A percentile compares a stretch with the other conserved stretches of the same genome.
phyloP scores from a whole-genome alignment of 306 rosid species.

The Urtica urens region DNA sequence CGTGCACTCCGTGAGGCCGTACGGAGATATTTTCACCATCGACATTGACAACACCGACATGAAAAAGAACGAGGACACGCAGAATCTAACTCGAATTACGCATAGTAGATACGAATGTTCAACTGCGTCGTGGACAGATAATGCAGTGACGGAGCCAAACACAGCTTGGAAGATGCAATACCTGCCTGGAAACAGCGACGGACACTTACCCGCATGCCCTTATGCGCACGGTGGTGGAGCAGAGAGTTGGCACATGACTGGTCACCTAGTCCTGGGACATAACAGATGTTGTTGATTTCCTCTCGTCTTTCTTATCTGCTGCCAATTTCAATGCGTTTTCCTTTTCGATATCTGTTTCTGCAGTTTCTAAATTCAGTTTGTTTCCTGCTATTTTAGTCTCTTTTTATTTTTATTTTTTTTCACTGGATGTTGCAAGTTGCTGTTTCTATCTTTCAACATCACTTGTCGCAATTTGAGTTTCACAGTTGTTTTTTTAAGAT shows the following conservation, averaged over 20 bases:
- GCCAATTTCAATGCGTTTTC: too few species aligned
- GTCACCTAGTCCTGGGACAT: slow-evolving; percentile 1
- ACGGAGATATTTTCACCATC: slow-evolving; percentile 5
- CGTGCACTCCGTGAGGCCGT: slow-evolving; percentile 6
- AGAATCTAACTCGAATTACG: slow-evolving; percentile 1
- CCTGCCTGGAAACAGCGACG: background rate
- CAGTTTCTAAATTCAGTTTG: too few species aligned
- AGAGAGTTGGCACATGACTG: slow-evolving; percentile 6
- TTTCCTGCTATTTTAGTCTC: too few species aligned
- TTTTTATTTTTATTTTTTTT: too few species aligned
- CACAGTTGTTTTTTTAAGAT: too few species aligned
- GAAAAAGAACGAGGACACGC: background rate
- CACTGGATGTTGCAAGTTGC: too few species aligned
- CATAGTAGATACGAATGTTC: slow-evolving; percentile 8
- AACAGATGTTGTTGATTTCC: slow-evolving; percentile 10
- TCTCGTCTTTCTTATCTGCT: too few species aligned
- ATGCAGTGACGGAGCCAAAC: background rate
- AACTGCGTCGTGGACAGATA: background rate
- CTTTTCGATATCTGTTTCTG: too few species aligned
- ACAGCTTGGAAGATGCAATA: background rate
- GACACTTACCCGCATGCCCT: background rate
- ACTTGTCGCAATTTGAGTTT: too few species aligned
- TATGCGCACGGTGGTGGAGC: background rate
- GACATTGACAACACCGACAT: background rate
- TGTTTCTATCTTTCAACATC: too few species aligned